Conservation (phyloP, 805 yeast species). For the Candida tibetensis region DNA sequence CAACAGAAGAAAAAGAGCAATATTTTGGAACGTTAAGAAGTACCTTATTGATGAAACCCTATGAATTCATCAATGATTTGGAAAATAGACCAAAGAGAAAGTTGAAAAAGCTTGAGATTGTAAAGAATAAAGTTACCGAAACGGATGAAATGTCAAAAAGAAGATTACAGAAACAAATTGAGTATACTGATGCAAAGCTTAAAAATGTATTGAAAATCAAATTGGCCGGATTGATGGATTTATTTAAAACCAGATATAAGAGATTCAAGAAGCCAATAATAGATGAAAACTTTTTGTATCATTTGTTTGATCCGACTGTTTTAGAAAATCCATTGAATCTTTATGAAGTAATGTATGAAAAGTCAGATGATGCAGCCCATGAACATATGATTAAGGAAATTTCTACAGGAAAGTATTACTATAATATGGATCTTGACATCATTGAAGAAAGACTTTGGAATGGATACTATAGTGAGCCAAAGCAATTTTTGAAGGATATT, state of each 20-base stretch:
- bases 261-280: constrained; percentile 87
- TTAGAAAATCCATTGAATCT: constrained; percentile 34
- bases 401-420: constrained; percentile 66
- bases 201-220: constrained; percentile 84
- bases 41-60: constrained; percentile 66
- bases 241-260: constrained; percentile 81
- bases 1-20: constrained; percentile 42
- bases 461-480: constrained; percentile 91
- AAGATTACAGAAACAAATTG: constrained; percentile 48
- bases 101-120: constrained; percentile 38
- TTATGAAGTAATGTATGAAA: constrained; percentile 43
- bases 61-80: constrained; percentile 62
- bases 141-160: constrained; percentile 32
- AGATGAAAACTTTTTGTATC: constrained; percentile 70
- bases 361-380: constrained; percentile 41
- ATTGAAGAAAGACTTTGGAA: constrained; percentile 96
- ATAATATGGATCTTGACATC: constrained; percentile 90
- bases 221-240: constrained; percentile 83
- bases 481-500: constrained; percentile 81
- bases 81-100: constrained; percentile 54
- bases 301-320: constrained; percentile 67
- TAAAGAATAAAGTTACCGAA: constrained; percentile 15
- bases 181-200: constrained; percentile 70
- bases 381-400: constrained; percentile 80
- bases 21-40: constrained; percentile 56